Conservation (phyloP, 768 basidiomycete genomes). For the Agaricus blazei region DNA sequence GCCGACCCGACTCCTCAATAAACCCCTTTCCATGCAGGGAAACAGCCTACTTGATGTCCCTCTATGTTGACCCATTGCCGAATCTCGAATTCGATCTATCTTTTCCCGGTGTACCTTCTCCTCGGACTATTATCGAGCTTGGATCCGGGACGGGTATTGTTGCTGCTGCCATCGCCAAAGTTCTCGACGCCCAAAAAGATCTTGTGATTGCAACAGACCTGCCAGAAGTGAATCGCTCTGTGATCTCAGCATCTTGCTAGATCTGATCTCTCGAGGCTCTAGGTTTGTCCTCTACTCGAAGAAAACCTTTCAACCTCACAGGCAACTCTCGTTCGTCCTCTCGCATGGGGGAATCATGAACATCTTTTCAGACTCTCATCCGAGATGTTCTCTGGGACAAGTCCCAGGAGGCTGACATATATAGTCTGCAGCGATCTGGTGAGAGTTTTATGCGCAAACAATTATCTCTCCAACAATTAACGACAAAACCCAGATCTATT, state of each 20-base stretch:
- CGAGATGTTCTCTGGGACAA: conserved; percentile 25
- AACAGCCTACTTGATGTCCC: conserved; percentile 56
- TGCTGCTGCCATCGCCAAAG: conserved; percentile 31
- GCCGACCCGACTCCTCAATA: neutral
- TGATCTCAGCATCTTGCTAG: neutral
- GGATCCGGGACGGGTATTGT: conserved; percentile 77
- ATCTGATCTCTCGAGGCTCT: neutral
- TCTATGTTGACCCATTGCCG: conserved; percentile 43
- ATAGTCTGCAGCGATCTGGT: conserved; percentile 84
- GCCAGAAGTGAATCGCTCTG: conserved; percentile 48
- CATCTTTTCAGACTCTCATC: conserved; percentile 36
- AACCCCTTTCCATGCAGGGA: conserved; percentile 45
- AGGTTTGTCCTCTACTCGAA: conserved; percentile 46
- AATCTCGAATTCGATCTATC: conserved; percentile 51
- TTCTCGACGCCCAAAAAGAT: conserved; percentile 36
- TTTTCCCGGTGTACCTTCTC: conserved; percentile 25
- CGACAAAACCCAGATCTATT: conserved; percentile 61
- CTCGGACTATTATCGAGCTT: conserved; percentile 57
- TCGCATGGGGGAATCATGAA: conserved; percentile 63
- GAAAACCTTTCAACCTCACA: conserved; percentile 25
- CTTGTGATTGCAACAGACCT: conserved; percentile 67
- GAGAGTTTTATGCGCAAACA: conserved; percentile 22
- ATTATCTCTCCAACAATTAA: neutral
- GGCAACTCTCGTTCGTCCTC: conserved; percentile 37
- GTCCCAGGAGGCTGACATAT: conserved; percentile 41